Conservation (phyloP, 371 early-diverging fungal species). For the Mortierella sp. region DNA sequence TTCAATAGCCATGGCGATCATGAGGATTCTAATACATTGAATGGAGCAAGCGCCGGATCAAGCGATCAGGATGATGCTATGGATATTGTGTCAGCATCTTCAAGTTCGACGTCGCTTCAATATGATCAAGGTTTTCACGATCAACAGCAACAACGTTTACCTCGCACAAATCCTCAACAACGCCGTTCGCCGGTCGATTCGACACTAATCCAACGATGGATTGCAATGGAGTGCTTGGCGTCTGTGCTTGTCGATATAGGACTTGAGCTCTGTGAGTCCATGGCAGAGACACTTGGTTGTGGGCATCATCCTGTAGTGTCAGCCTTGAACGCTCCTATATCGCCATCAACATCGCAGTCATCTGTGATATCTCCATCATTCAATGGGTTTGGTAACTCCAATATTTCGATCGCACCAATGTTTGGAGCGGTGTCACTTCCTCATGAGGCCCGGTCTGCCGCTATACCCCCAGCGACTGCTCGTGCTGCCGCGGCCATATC, state of each 20-base stretch:
- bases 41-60: constrained; percentile 27
- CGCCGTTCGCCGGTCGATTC: constrained; percentile 22
- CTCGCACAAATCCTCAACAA: constrained; percentile 6
- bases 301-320: constrained; percentile 6
- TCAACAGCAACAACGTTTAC: constrained; percentile 14
- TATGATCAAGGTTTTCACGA: constrained; percentile 6
- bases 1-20: not conserved
- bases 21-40: constrained; percentile 7
- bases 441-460: not conserved
- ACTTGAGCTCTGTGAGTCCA: constrained; percentile 43
- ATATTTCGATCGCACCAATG: not conserved
- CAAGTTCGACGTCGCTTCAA: constrained; percentile 7
- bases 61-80: constrained; percentile 53
- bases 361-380: too few relatives aligned
- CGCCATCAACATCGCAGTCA: not conserved
- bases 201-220: constrained; percentile 24
- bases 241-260: constrained; percentile 47
- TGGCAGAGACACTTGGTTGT: constrained; percentile 44
- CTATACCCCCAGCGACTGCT: constrained; percentile 13
- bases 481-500: constrained; percentile 39
- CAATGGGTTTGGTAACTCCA: not conserved
- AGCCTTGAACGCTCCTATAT: not conserved
- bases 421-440: not conserved
- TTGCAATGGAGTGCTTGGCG: constrained; percentile 35
- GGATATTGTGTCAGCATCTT: constrained; percentile 24